A percentile compares a stretch with the other conserved stretches of the same genome.
Conservation (phyloP, 306 rosid genomes). For the Morella rubra region DNA sequence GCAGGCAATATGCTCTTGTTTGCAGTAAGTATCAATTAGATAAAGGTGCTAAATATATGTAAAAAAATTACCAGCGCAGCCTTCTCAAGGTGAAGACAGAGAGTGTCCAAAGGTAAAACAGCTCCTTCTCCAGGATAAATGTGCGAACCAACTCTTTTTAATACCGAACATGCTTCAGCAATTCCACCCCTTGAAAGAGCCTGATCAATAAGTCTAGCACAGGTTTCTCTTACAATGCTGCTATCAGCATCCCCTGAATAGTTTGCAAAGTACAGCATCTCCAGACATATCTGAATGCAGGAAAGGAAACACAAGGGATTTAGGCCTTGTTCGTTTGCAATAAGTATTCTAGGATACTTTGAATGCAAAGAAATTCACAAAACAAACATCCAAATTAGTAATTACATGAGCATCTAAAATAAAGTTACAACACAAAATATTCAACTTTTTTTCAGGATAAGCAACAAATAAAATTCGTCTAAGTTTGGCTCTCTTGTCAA, state of each 20-base stretch:
- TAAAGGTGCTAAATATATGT: conserved; percentile 3
- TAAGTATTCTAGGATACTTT: too few species aligned
- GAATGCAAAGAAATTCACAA: not conserved
- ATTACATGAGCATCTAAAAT: not conserved
- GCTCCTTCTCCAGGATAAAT: conserved; percentile 93
- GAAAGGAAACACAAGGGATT: conserved; percentile 29
- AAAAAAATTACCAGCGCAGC: conserved; percentile 72
- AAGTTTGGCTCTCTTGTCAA: not conserved
- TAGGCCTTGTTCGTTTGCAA: not conserved
- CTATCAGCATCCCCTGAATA: conserved; percentile 86
- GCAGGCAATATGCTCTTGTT: conserved; percentile 11
- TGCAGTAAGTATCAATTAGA: conserved; percentile 11
- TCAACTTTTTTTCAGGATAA: not conserved
- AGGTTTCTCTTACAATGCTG: conserved; percentile 81
- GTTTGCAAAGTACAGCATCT: conserved; percentile 91
- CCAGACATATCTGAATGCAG: conserved; percentile 76
- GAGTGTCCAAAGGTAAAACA: conserved; percentile 70
- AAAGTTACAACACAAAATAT: not conserved
- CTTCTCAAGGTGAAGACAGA: conserved; percentile 95
- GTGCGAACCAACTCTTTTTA: conserved; percentile 94
- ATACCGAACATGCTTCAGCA: conserved; percentile 89
- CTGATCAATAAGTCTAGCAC: conserved; percentile 92
- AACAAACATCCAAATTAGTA: not conserved
- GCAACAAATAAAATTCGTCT: not conserved
- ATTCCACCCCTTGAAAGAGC: conserved; percentile 90